phyloP scores from a whole-genome alignment of 208 protist species.

The Angomonas ambiguus region DNA sequence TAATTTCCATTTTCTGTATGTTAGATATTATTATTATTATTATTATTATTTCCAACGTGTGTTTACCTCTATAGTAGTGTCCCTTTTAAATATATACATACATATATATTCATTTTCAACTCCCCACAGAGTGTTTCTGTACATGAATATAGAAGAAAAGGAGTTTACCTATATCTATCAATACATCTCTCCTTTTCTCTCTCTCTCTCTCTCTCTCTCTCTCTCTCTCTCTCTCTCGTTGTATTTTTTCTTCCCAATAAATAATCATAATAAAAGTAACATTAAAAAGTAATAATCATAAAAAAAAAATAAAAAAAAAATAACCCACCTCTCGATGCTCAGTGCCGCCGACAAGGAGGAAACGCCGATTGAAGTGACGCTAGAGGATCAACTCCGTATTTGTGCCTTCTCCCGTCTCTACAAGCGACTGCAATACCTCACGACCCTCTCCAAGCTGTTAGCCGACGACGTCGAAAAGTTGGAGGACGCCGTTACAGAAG shows the following conservation, averaged over 20 bases:
- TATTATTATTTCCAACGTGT: no score
- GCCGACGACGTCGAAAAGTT: constrained; percentile 73
- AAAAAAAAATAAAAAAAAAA: constrained; percentile 11
- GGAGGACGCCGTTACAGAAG: constrained; percentile 42
- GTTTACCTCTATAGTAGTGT: background rate
- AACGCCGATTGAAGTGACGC: constrained; percentile 71
- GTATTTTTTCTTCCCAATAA: no score
- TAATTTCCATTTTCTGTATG: no score
- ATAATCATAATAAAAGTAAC: no score
- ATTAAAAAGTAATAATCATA: no score
- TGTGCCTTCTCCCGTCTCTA: constrained; percentile 82
- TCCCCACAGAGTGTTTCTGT: no score
- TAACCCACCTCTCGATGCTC: background rate
- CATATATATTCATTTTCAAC: background rate
- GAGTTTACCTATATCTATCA: no score
- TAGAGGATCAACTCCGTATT: constrained; percentile 87
- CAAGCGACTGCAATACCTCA: constrained; percentile 57
- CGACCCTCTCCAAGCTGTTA: constrained; percentile 29
- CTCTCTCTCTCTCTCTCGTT: background rate
- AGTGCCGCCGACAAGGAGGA: constrained; percentile 34
- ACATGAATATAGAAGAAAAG: no score
- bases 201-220: constrained; percentile 1
- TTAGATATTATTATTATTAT: no score
- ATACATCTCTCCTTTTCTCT: background rate
- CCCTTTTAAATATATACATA: background rate